Percentiles rank a stretch among this genome's conserved stretches.
These are phyloP conservation scores for Oropetium thomaeum DNA, from an alignment of 176 grass and related monocot genomes.

Conservation along the genomic window DNA sequence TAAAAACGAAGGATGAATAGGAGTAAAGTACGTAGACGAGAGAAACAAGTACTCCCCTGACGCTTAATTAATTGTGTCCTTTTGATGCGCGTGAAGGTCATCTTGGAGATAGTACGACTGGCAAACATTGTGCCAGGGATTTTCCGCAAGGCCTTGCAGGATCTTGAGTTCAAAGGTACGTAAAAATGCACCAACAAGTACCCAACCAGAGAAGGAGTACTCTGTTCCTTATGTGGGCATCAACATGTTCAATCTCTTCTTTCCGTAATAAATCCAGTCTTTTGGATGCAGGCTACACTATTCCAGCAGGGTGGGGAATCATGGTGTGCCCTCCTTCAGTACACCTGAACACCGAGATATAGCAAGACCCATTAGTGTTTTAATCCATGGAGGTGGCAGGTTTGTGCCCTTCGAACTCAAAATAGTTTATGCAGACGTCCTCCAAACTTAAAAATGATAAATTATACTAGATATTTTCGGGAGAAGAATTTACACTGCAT, in stretches of 20 bases:
- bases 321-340: conserved; percentile 88
- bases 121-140: conserved; percentile 80
- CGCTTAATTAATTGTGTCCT: too few relatives aligned
- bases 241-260: not conserved
- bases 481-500: not conserved
- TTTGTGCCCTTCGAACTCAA: conserved; percentile 30
- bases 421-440: too few relatives aligned
- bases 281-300: conserved; percentile 62
- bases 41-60: too few relatives aligned
- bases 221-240: not conserved
- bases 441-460: too few relatives aligned
- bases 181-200: not conserved
- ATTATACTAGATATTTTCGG: too few relatives aligned
- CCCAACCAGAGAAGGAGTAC: not conserved
- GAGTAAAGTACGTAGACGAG: not conserved
- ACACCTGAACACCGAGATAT: conserved; percentile 71
- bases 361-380: conserved; percentile 77
- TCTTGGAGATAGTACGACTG: conserved; percentile 57
- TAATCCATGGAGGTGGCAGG: conserved; percentile 88
- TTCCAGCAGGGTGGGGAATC: conserved; percentile 78
- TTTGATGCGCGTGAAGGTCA: conserved; percentile 51
- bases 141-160: conserved; percentile 72
- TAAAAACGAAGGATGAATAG: not conserved
- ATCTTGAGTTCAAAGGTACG: conserved; percentile 71
- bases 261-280: not conserved